Percentiles rank a stretch among this genome's conserved stretches.
These are phyloP conservation scores for Aspergillus amoenus DNA, from an alignment of 2,329 filamentous ascomycete species.

Conservation along the genomic window DNA sequence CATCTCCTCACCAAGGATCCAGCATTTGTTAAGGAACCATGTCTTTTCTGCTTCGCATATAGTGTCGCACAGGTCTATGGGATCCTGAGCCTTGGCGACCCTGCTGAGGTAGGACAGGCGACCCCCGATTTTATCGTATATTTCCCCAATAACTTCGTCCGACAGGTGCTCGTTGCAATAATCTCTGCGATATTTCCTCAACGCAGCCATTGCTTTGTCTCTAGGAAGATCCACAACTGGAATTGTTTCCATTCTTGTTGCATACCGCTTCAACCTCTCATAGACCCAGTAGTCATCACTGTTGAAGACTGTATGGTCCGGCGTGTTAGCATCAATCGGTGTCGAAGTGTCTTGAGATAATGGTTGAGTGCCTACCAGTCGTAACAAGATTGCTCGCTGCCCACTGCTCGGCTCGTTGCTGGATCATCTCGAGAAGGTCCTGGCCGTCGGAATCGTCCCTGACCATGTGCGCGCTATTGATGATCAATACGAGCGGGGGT, in stretches of 20 bases:
- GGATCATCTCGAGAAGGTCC: conserved; percentile 88
- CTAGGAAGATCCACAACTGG: conserved; percentile 82
- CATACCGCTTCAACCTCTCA: conserved; percentile 86
- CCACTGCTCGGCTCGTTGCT: conserved; percentile 96
- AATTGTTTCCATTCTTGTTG: conserved; percentile 92
- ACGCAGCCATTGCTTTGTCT: conserved; percentile 69
- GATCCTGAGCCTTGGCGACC: conserved; percentile 81
- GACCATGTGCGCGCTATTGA: conserved; percentile 91
- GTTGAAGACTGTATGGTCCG: conserved; percentile 70
- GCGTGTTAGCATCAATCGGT: not conserved
- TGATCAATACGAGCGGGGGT: conserved; percentile 81
- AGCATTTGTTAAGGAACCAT: conserved; percentile 78
- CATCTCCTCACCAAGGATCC: conserved; percentile 73
- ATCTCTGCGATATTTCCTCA: conserved; percentile 75
- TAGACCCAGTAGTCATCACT: conserved; percentile 99
- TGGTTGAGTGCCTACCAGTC: conserved; percentile 41
- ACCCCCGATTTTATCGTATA: conserved; percentile 86
- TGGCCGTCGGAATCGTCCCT: conserved; percentile 90
- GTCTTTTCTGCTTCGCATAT: conserved; percentile 72
- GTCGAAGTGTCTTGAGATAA: not conserved
- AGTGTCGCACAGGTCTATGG: conserved; percentile 72
- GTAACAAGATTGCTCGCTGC: conserved; percentile 88
- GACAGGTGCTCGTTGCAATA: conserved; percentile 66
- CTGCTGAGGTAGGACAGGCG: conserved; percentile 83
- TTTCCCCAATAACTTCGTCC: conserved; percentile 62